Base-by-base conservation (phyloP, 306 rosid genomes). In the cucumber (Cucumis sativus) region DNA sequence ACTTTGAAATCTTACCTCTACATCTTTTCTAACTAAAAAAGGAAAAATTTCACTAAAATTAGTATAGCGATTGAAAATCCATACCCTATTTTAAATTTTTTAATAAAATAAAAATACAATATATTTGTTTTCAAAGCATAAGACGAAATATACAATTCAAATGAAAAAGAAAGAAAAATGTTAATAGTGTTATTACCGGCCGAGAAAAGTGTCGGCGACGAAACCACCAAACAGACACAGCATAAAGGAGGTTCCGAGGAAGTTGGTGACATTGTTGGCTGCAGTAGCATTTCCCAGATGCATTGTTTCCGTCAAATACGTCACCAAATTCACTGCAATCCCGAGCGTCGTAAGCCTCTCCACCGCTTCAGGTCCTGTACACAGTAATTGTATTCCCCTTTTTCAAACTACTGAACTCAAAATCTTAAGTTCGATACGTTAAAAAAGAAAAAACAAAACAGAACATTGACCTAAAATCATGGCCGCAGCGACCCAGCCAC, bases 201-300 rank as follows among this genome's bases (percentile, higher is more conserved):
- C 98, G 6, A 95, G 89, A 61, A 92, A 95, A 54, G 98, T 84
- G 76, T 95, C 98, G 1, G 96, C 98, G 0, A 95, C 61, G 51
- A 95, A 92, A 8, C 98, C 98, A 15, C 98, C 98, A 11, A 95
- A 84, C 54, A 95, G 76, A 78, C 95, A 95, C 39, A 95, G 91
- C 97, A 95, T 90, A 77, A 92, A 92, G 16, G 98, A 95, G 58
- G 97, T 92, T 30, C 97, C 98, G 17, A 90, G 74, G 85, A 92
- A 95, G 82, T 95, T 92, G 67, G 97, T 95, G 84, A 92, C 97
- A 2, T 83, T 82, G 65, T 88, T 94, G 80, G 98, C 98, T 7
- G 98, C 84, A 68, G 81, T 74, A 45, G 96, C 97, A 84, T 88
- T 94, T 28, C 98, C 98, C 76, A 94, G 83, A 84, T 94, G 95